A percentile compares a stretch with the other conserved stretches of the same genome.
Conservation (phyloP, 176 grass and related monocot species). For the Hordeum vulgare region DNA sequence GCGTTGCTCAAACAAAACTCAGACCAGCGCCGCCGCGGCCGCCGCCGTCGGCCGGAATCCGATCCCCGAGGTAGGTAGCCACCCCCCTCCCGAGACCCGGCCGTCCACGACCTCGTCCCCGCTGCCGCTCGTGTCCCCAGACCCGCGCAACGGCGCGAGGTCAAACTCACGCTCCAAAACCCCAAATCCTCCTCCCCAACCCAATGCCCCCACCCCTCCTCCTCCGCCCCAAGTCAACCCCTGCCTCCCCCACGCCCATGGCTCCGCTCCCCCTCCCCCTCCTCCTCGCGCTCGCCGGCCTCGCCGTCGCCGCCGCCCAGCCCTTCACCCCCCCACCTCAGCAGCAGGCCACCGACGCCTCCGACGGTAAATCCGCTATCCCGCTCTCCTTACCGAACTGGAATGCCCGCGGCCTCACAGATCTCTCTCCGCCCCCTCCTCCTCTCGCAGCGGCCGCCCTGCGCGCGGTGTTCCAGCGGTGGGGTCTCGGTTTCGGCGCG, state of each 20-base stretch:
- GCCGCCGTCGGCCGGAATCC: neutral
- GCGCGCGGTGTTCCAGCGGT: neutral
- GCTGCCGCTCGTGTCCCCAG: neutral
- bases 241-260: slow-evolving; percentile 6
- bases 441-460: slow-evolving; percentile 13
- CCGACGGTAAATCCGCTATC: slow-evolving; percentile 19
- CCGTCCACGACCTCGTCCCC: slow-evolving; percentile 34
- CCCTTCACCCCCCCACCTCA: neutral
- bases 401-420: neutral
- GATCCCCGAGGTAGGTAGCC: neutral
- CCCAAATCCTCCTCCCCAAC: neutral
- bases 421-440: slow-evolving; percentile 7
- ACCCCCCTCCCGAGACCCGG: neutral
- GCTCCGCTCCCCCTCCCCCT: slow-evolving; percentile 6
- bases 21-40: neutral
- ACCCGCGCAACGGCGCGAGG: neutral
- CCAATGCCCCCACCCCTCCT: neutral
- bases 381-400: neutral
- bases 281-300: neutral
- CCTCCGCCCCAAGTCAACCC: slow-evolving; percentile 20
- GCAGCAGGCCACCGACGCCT: neutral
- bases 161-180: slow-evolving; percentile 9
- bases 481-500: neutral
- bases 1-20: neutral
- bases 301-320: slow-evolving; percentile 11